Evolutionary conservation across 441 rosid genomes (phyloP), one percentile per base, ranked within the genome.

Genomic region (Mallotus repandus): DNA sequence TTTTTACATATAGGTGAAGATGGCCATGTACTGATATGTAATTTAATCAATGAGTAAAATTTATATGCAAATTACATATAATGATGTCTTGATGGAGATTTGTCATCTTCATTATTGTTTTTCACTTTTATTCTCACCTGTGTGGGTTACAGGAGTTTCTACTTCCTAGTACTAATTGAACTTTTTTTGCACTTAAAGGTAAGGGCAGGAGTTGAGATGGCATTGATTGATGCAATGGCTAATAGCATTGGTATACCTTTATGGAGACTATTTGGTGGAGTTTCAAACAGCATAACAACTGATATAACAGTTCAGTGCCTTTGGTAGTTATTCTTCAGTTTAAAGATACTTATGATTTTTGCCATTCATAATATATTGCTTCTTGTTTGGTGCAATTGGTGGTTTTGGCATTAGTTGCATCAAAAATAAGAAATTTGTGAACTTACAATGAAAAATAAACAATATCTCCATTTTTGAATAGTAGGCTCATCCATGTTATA

Each of bases 141-240:
- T 41, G 9, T n/a, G 57, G 25, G 13, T n/a, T 9, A 35, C 59
- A 66, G 29, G 32, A 38, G 32, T 66, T 58, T 74, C 45, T 58
- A 16, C 32, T 69, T 41, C 64, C 58, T 56, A 13, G 54, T 63
- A 68, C 71, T 81, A 19, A 78, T 55, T 64, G 45, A 35, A 58
- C 49, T 76, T 52, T 79, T 76, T 73, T 68, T 70, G 67, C 72
- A 66, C 63, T 73, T 82, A 75, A 80, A 95, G 99, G 94, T 91
- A 69, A 87, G 96, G 81, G 96, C 93, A 0, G 99, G 96, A 69
- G 72, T 92, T 56, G 99, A 95, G 89, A 92, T 92, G 98, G 97
- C 99, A n/a, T 73, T 92, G 84, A 86, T 92, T 70, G 98, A 91
- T 87, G 97, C 97, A 48, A 92, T 79, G 65, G 94, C 98, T 74